Conservation (phyloP, 768 basidiomycete genomes). For the Boletus subcaerulescens region DNA sequence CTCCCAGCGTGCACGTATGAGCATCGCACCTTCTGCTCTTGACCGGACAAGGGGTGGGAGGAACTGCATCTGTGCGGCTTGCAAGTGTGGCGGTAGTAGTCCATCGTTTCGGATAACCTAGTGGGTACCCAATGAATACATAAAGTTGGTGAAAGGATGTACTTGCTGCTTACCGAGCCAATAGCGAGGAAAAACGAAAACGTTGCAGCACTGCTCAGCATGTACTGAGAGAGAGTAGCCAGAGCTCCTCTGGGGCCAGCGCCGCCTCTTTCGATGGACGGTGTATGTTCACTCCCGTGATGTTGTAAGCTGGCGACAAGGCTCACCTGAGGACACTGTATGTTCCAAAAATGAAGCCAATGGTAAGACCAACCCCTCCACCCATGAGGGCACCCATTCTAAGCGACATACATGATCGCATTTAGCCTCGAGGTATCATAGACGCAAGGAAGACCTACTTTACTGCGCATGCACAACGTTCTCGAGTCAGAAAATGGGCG, state of each 20-base stretch:
- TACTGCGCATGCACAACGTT: constrained; percentile 38
- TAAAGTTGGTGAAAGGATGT: neutral
- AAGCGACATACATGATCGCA: constrained; percentile 9
- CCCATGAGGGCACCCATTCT: constrained; percentile 95
- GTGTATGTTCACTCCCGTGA: constrained; percentile 3
- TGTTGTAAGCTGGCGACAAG: neutral
- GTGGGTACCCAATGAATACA: constrained; percentile 2
- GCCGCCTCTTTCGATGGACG: constrained; percentile 57
- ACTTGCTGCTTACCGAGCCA: constrained; percentile 63
- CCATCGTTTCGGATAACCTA: constrained; percentile 90
- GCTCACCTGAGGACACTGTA: constrained; percentile 86
- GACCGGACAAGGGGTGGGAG: constrained; percentile 57
- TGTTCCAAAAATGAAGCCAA: constrained; percentile 95
- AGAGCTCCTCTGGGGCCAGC: constrained; percentile 88
- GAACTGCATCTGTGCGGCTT: constrained; percentile 62
- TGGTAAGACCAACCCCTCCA: constrained; percentile 90
- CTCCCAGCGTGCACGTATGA: constrained; percentile 76
- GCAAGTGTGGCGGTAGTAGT: constrained; percentile 52
- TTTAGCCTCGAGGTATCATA: constrained; percentile 5
- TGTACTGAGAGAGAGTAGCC: constrained; percentile 94
- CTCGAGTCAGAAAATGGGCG: constrained; percentile 10
- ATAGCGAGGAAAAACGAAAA: constrained; percentile 97
- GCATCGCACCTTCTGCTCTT: constrained; percentile 61
- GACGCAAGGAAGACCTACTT: constrained; percentile 43
- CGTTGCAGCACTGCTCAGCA: constrained; percentile 96